Evolutionary conservation across 2,329 filamentous ascomycete genomes (phyloP).

Genomic region (Penicillium crustosum): DNA sequence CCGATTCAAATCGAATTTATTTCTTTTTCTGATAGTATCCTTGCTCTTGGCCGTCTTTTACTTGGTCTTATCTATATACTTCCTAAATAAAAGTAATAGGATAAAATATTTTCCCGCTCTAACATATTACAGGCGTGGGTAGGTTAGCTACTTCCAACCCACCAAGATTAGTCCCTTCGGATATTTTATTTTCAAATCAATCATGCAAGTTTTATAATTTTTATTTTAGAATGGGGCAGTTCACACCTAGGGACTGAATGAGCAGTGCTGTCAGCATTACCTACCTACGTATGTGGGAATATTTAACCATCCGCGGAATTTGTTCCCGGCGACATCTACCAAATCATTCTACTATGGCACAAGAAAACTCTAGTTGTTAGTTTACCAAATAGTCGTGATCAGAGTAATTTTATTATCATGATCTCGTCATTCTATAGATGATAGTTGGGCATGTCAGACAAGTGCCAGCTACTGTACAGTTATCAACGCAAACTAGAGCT

Average conservation of each 20-base stretch:
- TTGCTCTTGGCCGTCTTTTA: neutral
- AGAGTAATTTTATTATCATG: constrained; percentile 2
- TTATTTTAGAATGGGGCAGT: too few species aligned
- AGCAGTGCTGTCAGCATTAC: neutral
- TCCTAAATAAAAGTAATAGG: too few species aligned
- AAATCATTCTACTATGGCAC: neutral
- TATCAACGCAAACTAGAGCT: neutral
- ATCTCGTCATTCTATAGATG: neutral
- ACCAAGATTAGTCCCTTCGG: neutral
- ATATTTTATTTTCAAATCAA: too few species aligned
- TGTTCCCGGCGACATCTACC: neutral
- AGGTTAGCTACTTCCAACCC: neutral
- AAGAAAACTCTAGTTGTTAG: neutral
- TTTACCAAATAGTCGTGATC: neutral
- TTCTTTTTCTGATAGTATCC: neutral
- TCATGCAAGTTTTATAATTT: neutral
- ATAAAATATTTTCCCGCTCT: neutral
- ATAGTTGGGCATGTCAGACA: neutral
- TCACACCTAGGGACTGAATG: neutral
- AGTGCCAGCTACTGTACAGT: too few species aligned
- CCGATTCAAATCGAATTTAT: neutral
- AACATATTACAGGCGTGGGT: neutral
- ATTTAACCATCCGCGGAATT: neutral
- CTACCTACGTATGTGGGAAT: neutral
- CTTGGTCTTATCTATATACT: neutral